Evolutionary conservation across 2,329 filamentous ascomycete species (phyloP), one percentile per base, ranked within the genome.

Genomic region (Ceratocystis ficicola): DNA sequence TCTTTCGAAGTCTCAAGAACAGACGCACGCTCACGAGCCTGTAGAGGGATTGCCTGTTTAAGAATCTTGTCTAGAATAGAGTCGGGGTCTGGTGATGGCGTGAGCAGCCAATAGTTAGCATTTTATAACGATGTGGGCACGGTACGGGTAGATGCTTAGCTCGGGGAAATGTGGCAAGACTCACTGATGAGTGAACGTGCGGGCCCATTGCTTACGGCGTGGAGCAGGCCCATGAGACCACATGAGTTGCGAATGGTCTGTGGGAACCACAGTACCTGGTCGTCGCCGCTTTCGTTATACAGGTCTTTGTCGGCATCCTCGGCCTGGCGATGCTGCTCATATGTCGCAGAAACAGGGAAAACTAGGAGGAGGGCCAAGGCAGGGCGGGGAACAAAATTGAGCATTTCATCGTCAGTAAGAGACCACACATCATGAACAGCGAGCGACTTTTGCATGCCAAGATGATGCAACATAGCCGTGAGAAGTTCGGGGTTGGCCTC

Each of bases 201-300:
- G 1, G 81, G 80, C 0, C 91, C 91, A 74, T 97, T 99, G 59
- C 81, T 81, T 0, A 90, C 83, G 20, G 87, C 88, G 73, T 97
- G 94, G 59, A 97, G 74, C 32, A 97, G 76, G 0, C 89, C 94
- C 78, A 96, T 96, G 57, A 96, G 77, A 0, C 93, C 93, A 74
- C 93, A 97, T 0, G 93, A 90, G 74, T 97, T 95, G 68, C 88
- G 83, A 71, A 97, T 96, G 0, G 92, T 97, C 78, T 97, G 93
- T 71, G 85, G 88, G 81, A 92, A 97, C 94, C 93, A 99, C 6
- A 95, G 72, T 0, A 96, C 89, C 73, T 96, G 90, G 0, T 72
- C 73, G 0, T 81, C 76, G 1, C 91, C 91, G 20, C 79, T 80
- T 55, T 87, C 88, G 0, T 74, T 73, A 77, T 96, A 96, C 48